Conservation (phyloP, 495 filamentous ascomycete genomes). For the Parachaetomium inaequale region DNA sequence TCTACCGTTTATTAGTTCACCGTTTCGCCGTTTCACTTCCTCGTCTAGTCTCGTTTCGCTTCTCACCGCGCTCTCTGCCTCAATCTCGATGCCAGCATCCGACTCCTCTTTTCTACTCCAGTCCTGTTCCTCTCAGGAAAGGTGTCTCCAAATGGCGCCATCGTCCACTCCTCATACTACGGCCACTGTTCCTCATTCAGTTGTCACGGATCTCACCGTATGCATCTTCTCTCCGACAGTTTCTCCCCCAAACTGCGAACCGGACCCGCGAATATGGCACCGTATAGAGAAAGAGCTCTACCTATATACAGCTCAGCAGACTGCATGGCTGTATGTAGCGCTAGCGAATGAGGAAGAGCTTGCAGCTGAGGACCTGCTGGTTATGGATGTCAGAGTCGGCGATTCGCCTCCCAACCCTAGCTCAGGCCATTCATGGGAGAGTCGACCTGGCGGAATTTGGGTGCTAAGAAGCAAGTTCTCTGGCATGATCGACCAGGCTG, state of each 20-base stretch:
- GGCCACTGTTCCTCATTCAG: background rate
- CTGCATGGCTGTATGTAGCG: background rate
- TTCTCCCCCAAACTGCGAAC: background rate
- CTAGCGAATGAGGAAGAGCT: background rate
- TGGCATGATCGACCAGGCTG: background rate
- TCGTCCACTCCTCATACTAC: background rate
- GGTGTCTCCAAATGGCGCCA: background rate
- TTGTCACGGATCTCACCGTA: background rate
- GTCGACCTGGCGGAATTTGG: background rate
- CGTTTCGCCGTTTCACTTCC: too few species aligned
- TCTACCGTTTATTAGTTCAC: too few species aligned
- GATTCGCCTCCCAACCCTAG: background rate
- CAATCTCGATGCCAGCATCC: too few species aligned
- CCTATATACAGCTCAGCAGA: background rate
- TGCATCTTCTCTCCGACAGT: background rate
- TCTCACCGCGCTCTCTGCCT: too few species aligned
- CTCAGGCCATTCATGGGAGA: background rate
- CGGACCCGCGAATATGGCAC: background rate
- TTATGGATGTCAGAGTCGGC: conserved; percentile 1
- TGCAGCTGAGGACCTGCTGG: conserved; percentile 1
- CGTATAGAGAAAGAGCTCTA: conserved; percentile 1
- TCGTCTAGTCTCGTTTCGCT: too few species aligned
- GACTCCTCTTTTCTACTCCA: too few species aligned
- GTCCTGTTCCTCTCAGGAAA: background rate
- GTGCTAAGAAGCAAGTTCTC: conserved; percentile 1